These are phyloP conservation scores for Sesbania bispinosa DNA, from an alignment of 306 rosid genomes.

Conservation along the genomic window DNA sequence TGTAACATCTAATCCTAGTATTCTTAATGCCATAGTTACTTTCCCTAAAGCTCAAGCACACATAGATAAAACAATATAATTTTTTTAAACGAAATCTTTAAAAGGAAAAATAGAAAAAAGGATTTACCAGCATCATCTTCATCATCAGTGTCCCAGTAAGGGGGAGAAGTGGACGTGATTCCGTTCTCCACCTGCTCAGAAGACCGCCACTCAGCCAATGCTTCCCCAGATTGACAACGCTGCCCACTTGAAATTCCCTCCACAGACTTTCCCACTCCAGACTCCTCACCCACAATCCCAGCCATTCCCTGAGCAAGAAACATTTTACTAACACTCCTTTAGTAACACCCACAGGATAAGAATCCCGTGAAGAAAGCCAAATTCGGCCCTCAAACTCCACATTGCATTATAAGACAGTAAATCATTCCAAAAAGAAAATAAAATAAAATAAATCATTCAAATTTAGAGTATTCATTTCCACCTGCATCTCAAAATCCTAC, in stretches of 20 bases:
- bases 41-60: neutral
- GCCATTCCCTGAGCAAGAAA: constrained; percentile 69
- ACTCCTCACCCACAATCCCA: constrained; percentile 71
- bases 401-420: constrained; percentile 4
- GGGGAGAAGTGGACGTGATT: constrained; percentile 84
- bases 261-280: constrained; percentile 65
- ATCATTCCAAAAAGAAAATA: neutral
- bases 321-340: constrained; percentile 38
- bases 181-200: constrained; percentile 98
- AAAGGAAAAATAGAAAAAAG: neutral
- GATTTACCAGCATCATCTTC: constrained; percentile 76
- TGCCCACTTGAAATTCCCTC: constrained; percentile 79
- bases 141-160: constrained; percentile 89
- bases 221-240: constrained; percentile 77
- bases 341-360: constrained; percentile 35
- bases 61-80: neutral
- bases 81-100: neutral
- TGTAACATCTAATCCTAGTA: neutral
- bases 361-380: constrained; percentile 6
- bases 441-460: neutral
- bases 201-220: constrained; percentile 93
- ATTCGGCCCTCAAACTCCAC: constrained; percentile 26
- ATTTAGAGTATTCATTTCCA: neutral
- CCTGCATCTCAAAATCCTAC: neutral
- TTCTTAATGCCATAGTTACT: neutral